These are phyloP conservation scores for Inga oerstediana DNA, from an alignment of 306 rosid species.

Conservation along the genomic window DNA sequence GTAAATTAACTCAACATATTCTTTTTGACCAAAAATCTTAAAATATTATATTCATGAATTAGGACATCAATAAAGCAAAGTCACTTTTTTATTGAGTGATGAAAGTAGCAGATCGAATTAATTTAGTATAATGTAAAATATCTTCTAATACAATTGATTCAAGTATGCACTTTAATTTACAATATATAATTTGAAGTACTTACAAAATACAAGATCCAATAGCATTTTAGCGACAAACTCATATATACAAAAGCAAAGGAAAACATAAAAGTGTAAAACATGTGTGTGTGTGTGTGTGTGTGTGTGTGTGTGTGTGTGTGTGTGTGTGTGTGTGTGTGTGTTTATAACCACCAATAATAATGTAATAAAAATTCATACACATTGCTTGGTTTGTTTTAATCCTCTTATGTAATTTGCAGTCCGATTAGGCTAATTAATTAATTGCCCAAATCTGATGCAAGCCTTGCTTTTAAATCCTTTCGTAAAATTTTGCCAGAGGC, in stretches of 20 bases:
- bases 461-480: slow-evolving; percentile 59
- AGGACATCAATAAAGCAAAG: not conserved
- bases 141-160: not conserved
- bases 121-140: not conserved
- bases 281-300: too few relatives aligned
- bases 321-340: too few relatives aligned
- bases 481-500: slow-evolving; percentile 84
- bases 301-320: too few relatives aligned
- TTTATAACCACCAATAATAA: not conserved
- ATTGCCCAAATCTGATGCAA: slow-evolving; percentile 39
- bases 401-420: not conserved
- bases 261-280: not conserved
- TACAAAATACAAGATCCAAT: not conserved
- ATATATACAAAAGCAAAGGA: not conserved
- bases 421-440: slow-evolving; percentile 23
- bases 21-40: too few relatives aligned
- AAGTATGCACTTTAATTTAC: not conserved
- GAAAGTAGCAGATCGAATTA: not conserved
- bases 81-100: not conserved
- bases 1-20: too few relatives aligned
- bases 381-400: not conserved
- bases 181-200: not conserved
- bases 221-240: not conserved
- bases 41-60: not conserved
- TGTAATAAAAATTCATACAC: not conserved